phyloP scores from a whole-genome alignment of 768 basidiomycete genomes.

The Mrakia blollopis region DNA sequence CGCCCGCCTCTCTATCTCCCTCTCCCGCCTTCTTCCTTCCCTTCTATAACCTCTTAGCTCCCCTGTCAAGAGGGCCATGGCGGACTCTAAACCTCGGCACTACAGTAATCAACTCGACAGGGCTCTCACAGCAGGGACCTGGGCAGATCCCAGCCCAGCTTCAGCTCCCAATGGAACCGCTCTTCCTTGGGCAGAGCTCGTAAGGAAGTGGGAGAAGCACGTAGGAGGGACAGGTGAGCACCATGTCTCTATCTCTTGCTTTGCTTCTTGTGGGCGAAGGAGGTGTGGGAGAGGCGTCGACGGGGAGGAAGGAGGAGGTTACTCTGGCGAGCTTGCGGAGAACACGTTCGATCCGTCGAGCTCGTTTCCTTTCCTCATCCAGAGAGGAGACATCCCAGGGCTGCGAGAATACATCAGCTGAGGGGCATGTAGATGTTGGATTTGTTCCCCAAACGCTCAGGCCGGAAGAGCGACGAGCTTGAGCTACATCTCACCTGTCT shows the following conservation, averaged over 20 bases:
- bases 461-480: neutral
- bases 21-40: neutral
- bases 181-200: conserved; percentile 69
- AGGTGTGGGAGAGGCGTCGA: too few species aligned
- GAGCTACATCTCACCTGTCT: neutral
- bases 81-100: conserved; percentile 18
- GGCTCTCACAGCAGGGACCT: conserved; percentile 67
- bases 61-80: neutral
- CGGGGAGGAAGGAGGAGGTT: neutral
- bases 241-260: too few species aligned
- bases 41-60: too few species aligned
- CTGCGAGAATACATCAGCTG: neutral
- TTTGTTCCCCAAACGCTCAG: neutral
- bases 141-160: conserved; percentile 61
- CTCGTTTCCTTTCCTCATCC: neutral
- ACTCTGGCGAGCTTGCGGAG: neutral
- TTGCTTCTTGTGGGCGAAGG: too few species aligned
- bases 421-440: neutral
- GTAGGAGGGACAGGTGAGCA: conserved; percentile 43
- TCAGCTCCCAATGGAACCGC: conserved; percentile 54
- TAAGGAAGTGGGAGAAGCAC: conserved; percentile 84
- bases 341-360: neutral
- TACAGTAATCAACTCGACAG: conserved; percentile 13
- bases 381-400: neutral
- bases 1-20: neutral